A percentile compares a stretch with the other conserved stretches of the same genome.
Evolutionary conservation across 495 filamentous ascomycete genomes (phyloP).

Genomic region (Astrothelium subdiscretum): DNA sequence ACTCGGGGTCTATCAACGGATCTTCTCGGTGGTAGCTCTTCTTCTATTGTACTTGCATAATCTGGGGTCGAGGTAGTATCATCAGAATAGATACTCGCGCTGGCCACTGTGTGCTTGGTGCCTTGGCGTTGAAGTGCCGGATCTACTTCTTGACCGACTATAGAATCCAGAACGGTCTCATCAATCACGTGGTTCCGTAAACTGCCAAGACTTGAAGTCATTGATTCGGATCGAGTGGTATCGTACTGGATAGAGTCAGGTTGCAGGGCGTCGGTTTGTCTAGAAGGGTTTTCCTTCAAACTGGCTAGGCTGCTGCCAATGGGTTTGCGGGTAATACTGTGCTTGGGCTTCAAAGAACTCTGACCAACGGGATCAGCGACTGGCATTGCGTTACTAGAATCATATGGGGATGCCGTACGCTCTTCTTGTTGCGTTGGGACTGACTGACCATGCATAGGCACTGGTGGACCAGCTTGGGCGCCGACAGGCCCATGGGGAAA

Average conservation of each 20-base stretch:
- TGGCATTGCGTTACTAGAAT: background rate
- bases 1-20: slow-evolving; percentile 55
- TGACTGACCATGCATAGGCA: slow-evolving; percentile 1
- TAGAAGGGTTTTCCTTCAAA: slow-evolving; percentile 2
- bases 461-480: background rate
- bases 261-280: background rate
- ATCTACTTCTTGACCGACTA: slow-evolving; percentile 10
- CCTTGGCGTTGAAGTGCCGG: background rate
- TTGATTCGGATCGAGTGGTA: background rate
- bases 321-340: slow-evolving; percentile 5
- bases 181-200: slow-evolving; percentile 54
- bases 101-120: background rate
- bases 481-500: background rate
- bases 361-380: background rate
- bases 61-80: slow-evolving; percentile 29
- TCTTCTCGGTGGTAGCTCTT: slow-evolving; percentile 13
- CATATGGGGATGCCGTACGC: background rate
- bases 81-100: slow-evolving; percentile 6
- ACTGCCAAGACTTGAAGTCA: slow-evolving; percentile 48
- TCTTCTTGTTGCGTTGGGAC: background rate
- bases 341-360: background rate
- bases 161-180: slow-evolving; percentile 47
- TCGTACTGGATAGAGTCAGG: background rate
- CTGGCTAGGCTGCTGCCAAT: background rate
- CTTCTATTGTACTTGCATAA: slow-evolving; percentile 33